Base-by-base conservation (phyloP, 1,139 yeast genomes). In the Eremothecium sinecaudum region DNA sequence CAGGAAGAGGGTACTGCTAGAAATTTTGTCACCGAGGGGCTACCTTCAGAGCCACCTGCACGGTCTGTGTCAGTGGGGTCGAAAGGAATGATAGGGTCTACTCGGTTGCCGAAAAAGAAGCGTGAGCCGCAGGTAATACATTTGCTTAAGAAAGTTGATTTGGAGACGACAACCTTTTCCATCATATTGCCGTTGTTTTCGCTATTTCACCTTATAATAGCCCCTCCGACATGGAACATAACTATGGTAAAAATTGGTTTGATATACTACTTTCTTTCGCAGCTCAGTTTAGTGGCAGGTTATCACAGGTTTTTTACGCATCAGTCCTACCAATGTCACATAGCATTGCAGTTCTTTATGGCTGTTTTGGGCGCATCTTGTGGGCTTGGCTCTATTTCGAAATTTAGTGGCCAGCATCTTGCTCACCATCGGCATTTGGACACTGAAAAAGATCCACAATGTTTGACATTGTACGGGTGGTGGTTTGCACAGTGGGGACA, bases 371-470 rank as follows among this genome's bases (percentile, higher is more conserved):
- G 81, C 2, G 61, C 75, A 12, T 69, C 79, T 41, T 64, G 71
- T 11, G 84, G 86, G 0, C 51, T 79, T 8, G 83, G 84, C 0
- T 64, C 78, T 1, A 69, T 73, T 1, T 61, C 71, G 37, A 66
- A 72, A 62, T 78, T 83, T 80, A 75, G 76, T 1, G 61, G 75
- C 0, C 60, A 75, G 23, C 87, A 79, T 54, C 57, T 81, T 35
- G 81, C 81, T 0, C 86, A 79, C 51, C 86, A 79, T 48, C 69
- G 76, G 37, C 74, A 73, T 65, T 48, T 80, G 43, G 82, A 77
- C 43, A 73, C 80, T 0, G 82, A 76, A 38, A 61, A 65, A 30
- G 86, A 79, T 50, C 86, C 87, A 0, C 78, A 75, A 47, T 71
- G 71, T 51, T 41, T 33, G 19, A 31, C 39, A 10, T 45, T 46